These are phyloP conservation scores for Conidiobolus coronatus DNA, from an alignment of 371 early-diverging fungal species.

Conservation along the genomic window DNA sequence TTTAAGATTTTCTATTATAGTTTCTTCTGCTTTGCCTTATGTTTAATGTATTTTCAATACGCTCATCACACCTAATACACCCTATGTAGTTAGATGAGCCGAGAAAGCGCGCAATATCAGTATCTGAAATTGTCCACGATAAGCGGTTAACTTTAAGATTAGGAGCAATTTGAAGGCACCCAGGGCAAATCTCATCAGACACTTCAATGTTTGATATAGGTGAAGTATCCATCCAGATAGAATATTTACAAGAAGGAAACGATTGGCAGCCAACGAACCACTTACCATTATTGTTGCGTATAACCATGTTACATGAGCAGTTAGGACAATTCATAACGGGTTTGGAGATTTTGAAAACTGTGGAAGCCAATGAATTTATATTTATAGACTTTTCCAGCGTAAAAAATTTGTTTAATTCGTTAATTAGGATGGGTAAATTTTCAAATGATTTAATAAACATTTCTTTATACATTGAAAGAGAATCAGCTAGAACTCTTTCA, in stretches of 20 bases:
- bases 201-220: neutral
- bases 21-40: no score
- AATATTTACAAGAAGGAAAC: neutral
- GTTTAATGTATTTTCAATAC: neutral
- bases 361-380: neutral
- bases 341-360: neutral
- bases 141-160: neutral
- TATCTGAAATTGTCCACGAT: neutral
- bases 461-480: slow-evolving; percentile 24
- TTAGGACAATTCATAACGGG: neutral
- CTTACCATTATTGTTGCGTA: neutral
- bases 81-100: neutral
- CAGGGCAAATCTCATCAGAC: neutral
- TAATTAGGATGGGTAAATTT: slow-evolving; percentile 19
- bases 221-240: neutral
- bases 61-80: neutral
- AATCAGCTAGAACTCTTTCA: slow-evolving; percentile 23
- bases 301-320: neutral
- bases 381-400: neutral
- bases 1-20: no score
- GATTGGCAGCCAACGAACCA: neutral
- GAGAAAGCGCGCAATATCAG: neutral
- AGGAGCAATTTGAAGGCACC: neutral
- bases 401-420: slow-evolving; percentile 12
- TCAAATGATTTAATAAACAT: slow-evolving; percentile 23